Evolutionary conservation across 1,139 yeast genomes (phyloP).

Genomic region (Geotrichum australiense): DNA sequence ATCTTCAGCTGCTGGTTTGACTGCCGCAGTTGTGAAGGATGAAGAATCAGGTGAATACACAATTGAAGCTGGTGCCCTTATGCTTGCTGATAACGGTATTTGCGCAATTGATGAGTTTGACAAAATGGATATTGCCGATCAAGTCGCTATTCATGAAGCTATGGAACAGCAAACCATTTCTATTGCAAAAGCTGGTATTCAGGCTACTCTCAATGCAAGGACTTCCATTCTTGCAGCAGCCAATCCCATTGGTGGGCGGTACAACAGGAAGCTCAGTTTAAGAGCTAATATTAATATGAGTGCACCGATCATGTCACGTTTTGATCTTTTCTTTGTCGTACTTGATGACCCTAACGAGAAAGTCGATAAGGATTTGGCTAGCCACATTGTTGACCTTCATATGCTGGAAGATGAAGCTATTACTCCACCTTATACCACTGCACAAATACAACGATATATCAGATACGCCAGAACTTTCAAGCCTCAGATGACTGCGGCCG

Average conservation of each 20-base stretch:
- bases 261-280: slow-evolving; percentile 76
- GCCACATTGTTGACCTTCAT: slow-evolving; percentile 88
- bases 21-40: slow-evolving; percentile 96
- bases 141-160: slow-evolving; percentile 98
- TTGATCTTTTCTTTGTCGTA: slow-evolving; percentile 89
- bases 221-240: slow-evolving; percentile 97
- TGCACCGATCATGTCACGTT: slow-evolving; percentile 99
- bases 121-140: slow-evolving; percentile 93
- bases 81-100: slow-evolving; percentile 97
- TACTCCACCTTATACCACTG: slow-evolving; percentile 82
- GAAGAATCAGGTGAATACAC: slow-evolving; percentile 98
- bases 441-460: slow-evolving; percentile 81
- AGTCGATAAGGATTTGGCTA: slow-evolving; percentile 82
- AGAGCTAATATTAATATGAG: slow-evolving; percentile 91
- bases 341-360: slow-evolving; percentile 92
- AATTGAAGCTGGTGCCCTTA: slow-evolving; percentile 97
- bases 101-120: slow-evolving; percentile 99
- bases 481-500: slow-evolving; percentile 79
- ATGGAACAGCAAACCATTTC: slow-evolving; percentile 99
- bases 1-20: slow-evolving; percentile 96
- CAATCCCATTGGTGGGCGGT: slow-evolving; percentile 93
- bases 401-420: slow-evolving; percentile 89
- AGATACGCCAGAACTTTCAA: slow-evolving; percentile 89
- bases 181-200: slow-evolving; percentile 97
- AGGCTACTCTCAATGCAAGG: slow-evolving; percentile 93